Conservation (phyloP, 371 early-diverging fungal species). For the Haplosporangium sp. region DNA sequence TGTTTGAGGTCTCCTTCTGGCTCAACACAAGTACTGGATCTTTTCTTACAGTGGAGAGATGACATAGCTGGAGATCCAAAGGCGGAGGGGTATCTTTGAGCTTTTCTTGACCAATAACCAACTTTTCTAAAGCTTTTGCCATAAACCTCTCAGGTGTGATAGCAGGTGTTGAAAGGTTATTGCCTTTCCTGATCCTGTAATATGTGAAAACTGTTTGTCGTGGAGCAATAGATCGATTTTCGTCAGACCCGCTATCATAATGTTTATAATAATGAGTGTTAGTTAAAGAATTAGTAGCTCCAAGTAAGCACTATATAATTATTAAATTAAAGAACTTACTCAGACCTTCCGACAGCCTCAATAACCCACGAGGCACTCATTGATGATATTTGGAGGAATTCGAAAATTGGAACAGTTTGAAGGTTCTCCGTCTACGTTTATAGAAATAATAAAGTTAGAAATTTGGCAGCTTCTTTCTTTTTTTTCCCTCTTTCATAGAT, state of each 20-base stretch:
- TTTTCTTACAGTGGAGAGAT: slow-evolving; percentile 41
- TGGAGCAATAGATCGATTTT: slow-evolving; percentile 61
- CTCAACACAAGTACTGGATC: neutral
- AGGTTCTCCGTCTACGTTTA: slow-evolving; percentile 73
- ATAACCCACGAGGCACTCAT: slow-evolving; percentile 82
- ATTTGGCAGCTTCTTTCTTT: slow-evolving; percentile 24
- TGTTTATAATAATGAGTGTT: no score
- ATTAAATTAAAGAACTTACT: slow-evolving; percentile 13
- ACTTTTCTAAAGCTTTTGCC: slow-evolving; percentile 59
- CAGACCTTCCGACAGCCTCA: slow-evolving; percentile 61
- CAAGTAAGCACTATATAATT: no score
- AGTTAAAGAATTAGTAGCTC: no score
- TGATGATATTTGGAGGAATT: slow-evolving; percentile 78
- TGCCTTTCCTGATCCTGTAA: slow-evolving; percentile 63
- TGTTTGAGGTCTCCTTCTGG: no score
- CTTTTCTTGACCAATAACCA: slow-evolving; percentile 56
- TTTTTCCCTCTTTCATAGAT: no score
- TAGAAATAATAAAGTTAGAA: neutral
- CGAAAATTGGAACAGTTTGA: slow-evolving; percentile 69
- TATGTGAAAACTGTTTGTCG: slow-evolving; percentile 75
- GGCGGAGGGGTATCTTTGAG: slow-evolving; percentile 52
- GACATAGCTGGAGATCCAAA: slow-evolving; percentile 52
- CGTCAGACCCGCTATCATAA: slow-evolving; percentile 47
- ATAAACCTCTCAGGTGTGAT: slow-evolving; percentile 66
- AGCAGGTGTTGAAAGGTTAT: slow-evolving; percentile 2